Evolutionary conservation across 495 filamentous ascomycete species (phyloP), one percentile per base, ranked within the genome.

Genomic region (Podospora sp.): DNA sequence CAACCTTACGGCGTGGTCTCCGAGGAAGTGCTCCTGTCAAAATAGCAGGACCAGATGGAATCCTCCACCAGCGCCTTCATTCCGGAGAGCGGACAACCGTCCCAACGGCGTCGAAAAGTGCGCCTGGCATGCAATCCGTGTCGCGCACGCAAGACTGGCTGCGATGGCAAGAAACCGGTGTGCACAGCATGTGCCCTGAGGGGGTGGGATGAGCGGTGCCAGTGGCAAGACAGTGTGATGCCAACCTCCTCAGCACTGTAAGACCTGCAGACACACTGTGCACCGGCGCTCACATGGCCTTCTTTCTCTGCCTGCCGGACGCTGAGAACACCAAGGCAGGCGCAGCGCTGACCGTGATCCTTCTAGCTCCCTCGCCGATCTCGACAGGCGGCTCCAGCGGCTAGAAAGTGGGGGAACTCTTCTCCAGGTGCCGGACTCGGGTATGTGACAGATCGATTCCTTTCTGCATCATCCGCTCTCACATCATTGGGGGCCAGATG

Each of bases 61-160:
- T 4, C 29, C 29, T 33, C 29, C 29, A 33, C 29, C 29, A 8
- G 24, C 56, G 55, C 60, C 12, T 67, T 68, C 36, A 35, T 67
- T 62, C 0, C 65, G 0, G 69, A 71, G 40, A 58, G 65, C 0
- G 69, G 69, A 9, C 61, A 57, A 12, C 62, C 69, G 12, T 14
- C 33, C 7, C 65, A 59, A 9, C 62, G 65, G 1, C 70, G 70
- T 6, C 67, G 67, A 14, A 72, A 72, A 18, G 58, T 57, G 22
- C 74, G 69, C 1, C 65, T 74, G 3, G 70, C 70, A 16, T 77
- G 75, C 63, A 71, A 71, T 24, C 68, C 70, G 16, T 77, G 75
- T 62, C 71, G 71, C 12, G 68, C 53, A 1, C 66, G 69, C 14
- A 72, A 72, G 22, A 70, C 74, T 0, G 75, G 72, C 7, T 75